Evolutionary conservation across 805 yeast genomes (phyloP).

Genomic region (Zygoascus ofunaensis): DNA sequence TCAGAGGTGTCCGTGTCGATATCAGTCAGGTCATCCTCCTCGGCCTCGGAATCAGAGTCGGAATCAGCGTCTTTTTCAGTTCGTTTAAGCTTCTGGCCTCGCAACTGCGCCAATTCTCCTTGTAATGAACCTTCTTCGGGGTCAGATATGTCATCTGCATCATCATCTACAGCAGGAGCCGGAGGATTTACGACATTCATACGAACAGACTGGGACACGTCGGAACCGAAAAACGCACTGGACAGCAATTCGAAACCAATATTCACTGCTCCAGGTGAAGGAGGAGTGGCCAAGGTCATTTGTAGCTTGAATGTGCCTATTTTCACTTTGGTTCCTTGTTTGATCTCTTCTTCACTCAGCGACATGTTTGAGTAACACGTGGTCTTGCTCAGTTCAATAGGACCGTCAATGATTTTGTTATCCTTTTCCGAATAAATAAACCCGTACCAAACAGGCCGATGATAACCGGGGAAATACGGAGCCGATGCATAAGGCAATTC

Average conservation of each 20-base stretch:
- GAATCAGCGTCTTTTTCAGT: conserved; percentile 20
- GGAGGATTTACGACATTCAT: conserved; percentile 63
- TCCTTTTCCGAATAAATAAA: conserved; percentile 67
- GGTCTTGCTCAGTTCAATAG: conserved; percentile 42
- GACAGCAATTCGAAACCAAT: conserved; percentile 66
- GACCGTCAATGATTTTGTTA: conserved; percentile 65
- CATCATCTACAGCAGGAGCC: conserved; percentile 30
- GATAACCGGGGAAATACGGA: conserved; percentile 63
- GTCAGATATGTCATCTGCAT: conserved; percentile 50
- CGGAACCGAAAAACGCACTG: conserved; percentile 73
- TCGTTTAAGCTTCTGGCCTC: conserved; percentile 47
- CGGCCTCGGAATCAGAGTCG: conserved; percentile 34
- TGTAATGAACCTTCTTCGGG: conserved; percentile 70
- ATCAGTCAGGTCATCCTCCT: conserved; percentile 41
- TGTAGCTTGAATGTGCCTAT: conserved; percentile 72
- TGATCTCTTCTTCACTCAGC: conserved; percentile 41
- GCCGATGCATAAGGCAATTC: conserved; percentile 53
- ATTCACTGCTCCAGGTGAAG: conserved; percentile 49
- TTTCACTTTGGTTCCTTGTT: conserved; percentile 32
- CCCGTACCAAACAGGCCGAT: conserved; percentile 52
- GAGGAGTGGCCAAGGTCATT: conserved; percentile 71
- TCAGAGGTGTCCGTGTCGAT: conserved; percentile 58
- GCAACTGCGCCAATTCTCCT: conserved; percentile 61
- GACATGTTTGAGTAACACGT: conserved; percentile 45
- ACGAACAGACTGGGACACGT: conserved; percentile 58